Evolutionary conservation across 805 yeast species (phyloP), one percentile per base, ranked within the genome.

Genomic region (Brettanomyces anomalus): DNA sequence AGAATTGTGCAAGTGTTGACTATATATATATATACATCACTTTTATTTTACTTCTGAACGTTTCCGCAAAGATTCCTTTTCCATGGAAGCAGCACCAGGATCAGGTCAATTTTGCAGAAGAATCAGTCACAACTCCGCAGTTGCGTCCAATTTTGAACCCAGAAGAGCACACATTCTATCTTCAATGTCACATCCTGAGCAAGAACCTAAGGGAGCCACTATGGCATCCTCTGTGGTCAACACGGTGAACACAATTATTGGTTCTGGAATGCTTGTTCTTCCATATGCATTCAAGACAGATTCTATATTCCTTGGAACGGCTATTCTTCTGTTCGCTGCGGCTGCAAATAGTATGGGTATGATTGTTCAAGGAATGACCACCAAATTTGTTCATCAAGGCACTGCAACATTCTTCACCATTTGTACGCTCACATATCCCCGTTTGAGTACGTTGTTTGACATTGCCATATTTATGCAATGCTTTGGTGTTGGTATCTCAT

Each of bases 221-320:
- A 63, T 71, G 20, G 46, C 55, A 2, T 81, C 89, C 1, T 81
- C 90, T 2, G 64, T 76, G 15, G 67, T 83, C 42, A 82, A 80
- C 60, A 66, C 85, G 33, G 72, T 81, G 43, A 85, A 85, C 63
- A 84, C 93, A 20, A 81, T 85, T 43, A 71, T 85, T 11, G 94
- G 94, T 5, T 87, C 93, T 0, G 94, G 94, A 1, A 66, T 83
- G 35, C 68, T 84, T 19, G 86, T 89, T 13, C 75, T 84, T 65
- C 89, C 93, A 0, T 78, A 69, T 47, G 85, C 87, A 1, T 78
- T 81, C 61, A 69, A 71, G 43, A 71, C 81, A 21, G 86, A 83
- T 56, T 87, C 89, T 5, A 55, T 82, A 2, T 43, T 76, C 8
- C 62, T 78, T 20, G 93, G 93, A 2, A 50, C 70, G 0, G 35